phyloP scores from a whole-genome alignment of 2,329 filamentous ascomycete species.

The Cytospora paraplurivora region DNA sequence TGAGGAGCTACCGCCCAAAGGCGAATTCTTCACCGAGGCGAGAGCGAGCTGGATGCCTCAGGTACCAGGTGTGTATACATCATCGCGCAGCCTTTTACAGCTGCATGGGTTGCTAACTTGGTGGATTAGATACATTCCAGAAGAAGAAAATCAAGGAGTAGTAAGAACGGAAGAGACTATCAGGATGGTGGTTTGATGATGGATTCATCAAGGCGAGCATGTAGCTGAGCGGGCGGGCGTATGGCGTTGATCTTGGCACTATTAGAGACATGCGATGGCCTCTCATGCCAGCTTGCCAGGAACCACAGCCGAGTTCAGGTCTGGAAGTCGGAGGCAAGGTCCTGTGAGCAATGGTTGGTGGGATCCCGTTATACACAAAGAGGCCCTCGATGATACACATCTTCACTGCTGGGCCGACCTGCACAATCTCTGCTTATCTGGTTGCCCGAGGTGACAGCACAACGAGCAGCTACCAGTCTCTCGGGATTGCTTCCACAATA shows the following conservation, averaged over 20 bases:
- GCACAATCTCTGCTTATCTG: too few species aligned
- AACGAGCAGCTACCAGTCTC: too few species aligned
- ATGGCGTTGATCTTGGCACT: background rate
- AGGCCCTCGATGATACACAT: too few species aligned
- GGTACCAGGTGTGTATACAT: constrained; percentile 42
- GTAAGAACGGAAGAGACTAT: background rate
- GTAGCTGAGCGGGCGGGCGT: background rate
- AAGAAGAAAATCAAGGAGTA: constrained; percentile 49
- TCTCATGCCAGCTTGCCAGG: background rate
- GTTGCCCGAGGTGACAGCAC: too few species aligned
- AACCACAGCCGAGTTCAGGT: background rate
- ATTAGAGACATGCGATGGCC: background rate
- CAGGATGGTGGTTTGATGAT: too few species aligned
- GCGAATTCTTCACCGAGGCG: constrained; percentile 56
- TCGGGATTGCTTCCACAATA: too few species aligned
- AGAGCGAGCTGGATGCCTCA: constrained; percentile 54
- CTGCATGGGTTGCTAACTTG: background rate
- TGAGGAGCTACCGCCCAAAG: constrained; percentile 52
- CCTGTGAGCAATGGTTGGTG: too few species aligned
- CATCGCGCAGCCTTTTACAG: background rate
- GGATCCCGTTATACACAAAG: too few species aligned
- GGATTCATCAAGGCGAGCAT: background rate
- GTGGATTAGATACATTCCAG: constrained; percentile 46
- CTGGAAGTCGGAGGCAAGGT: too few species aligned
- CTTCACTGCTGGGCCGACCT: too few species aligned